Evolutionary conservation across 73 alveolate genomes (phyloP), one percentile per base, ranked within the genome.

Genomic region (Breviolum minutum): DNA sequence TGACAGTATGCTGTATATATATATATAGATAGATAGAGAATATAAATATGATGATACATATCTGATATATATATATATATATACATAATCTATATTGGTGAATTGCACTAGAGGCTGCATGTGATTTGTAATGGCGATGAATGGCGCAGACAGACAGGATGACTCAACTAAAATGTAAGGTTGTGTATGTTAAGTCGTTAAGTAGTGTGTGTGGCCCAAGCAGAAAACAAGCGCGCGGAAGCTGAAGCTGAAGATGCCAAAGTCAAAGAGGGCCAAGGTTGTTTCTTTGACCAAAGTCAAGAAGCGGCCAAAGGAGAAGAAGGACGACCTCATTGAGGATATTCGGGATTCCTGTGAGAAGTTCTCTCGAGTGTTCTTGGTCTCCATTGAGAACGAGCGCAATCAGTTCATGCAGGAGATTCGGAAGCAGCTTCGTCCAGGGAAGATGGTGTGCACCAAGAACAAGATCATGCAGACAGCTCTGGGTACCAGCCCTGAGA

Each of bases 381-480:
- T 94, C n/a, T 94, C 99, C 76, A 77, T 94, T 73, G 99, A 94
- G 86, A 94, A 94, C 14, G 99, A 94, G 99, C 92, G 99, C 69
- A 94, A 77, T 26, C 99, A 94, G 85, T 94, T 94, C 86, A 80
- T 94, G 94, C 99, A 94, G 94, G 99, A 94, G 85, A 30, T 80
- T 11, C 69, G 99, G 27, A 94, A 71, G 29, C 94, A 76, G 70
- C 94, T 94, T 20, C 26, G 99, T 40, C 99, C 99, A 7, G 94
- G 99, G 63, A 94, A 80, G 94, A 61, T 94, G 26, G 85, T 94
- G 20, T 94, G 99, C 63, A 85, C 99, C 94, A 94, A 81, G 94
- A 94, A 94, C 99, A 94, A 94, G 94, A 94, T 94, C 94, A 94
- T 94, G 99, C 99, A 94, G 99, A 81, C 94, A 63, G 99, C 99